These are phyloP conservation scores for Hygrophorus pudorinus DNA, from an alignment of 768 basidiomycete genomes.

Conservation along the genomic window DNA sequence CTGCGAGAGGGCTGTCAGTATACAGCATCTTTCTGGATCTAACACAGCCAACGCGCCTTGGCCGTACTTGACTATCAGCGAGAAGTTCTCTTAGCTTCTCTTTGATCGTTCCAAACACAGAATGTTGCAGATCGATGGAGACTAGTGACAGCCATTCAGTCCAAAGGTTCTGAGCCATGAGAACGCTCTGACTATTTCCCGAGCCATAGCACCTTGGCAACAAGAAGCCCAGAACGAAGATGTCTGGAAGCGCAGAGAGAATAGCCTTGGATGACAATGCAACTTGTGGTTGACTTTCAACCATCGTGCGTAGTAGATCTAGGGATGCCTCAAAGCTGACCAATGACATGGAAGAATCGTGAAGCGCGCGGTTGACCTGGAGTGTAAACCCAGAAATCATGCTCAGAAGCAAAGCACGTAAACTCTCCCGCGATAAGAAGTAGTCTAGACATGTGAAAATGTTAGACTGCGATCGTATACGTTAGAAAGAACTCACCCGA, in stretches of 20 bases:
- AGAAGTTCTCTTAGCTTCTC: conserved; percentile 2
- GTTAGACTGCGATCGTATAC: background rate
- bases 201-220: conserved; percentile 25
- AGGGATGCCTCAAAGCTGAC: conserved; percentile 19
- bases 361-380: conserved; percentile 24
- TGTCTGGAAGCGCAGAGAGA: conserved; percentile 24
- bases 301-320: conserved; percentile 22
- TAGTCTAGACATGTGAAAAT: conserved; percentile 16
- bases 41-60: conserved; percentile 20
- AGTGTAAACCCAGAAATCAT: conserved; percentile 26
- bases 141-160: conserved; percentile 17
- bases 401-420: conserved; percentile 21
- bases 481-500: conserved; percentile 26
- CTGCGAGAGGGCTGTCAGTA: conserved; percentile 17
- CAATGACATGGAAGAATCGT: conserved; percentile 16
- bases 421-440: conserved; percentile 25
- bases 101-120: conserved; percentile 1
- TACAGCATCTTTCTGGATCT: conserved; percentile 2
- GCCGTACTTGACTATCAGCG: conserved; percentile 24
- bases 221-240: conserved; percentile 42
- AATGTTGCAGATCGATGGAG: conserved; percentile 14
- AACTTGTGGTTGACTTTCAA: conserved; percentile 12
- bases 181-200: conserved; percentile 15
- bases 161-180: conserved; percentile 27
- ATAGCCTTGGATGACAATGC: conserved; percentile 2